phyloP scores from a whole-genome alignment of 805 yeast genomes.

The Kodamaea nitidulidarum region DNA sequence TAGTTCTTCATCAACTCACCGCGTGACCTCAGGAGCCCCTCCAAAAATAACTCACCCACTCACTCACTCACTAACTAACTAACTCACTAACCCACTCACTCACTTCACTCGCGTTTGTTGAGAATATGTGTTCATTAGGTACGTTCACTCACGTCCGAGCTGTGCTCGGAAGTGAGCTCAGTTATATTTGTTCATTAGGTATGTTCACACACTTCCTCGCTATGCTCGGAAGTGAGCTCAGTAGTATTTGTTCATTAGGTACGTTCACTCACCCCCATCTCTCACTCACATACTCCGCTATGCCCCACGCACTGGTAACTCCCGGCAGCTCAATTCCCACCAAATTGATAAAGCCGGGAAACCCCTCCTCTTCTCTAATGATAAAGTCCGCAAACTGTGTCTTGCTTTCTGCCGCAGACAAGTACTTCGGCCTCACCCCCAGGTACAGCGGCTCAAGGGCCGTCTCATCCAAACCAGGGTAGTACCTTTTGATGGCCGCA shows the following conservation, averaged over 20 bases:
- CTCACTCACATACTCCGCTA: conserved; percentile 63
- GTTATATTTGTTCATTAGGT: too few species aligned
- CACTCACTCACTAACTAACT: too few species aligned
- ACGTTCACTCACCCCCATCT: conserved; percentile 1
- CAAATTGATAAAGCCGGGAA: conserved; percentile 74
- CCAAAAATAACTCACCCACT: too few species aligned
- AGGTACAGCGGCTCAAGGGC: conserved; percentile 65
- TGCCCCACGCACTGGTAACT: conserved; percentile 76
- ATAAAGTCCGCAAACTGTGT: conserved; percentile 64
- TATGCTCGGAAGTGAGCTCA: too few species aligned
- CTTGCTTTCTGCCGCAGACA: conserved; percentile 37
- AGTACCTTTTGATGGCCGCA: conserved; percentile 55
- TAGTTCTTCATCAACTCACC: too few species aligned
- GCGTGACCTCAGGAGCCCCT: too few species aligned
- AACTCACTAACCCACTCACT: too few species aligned
- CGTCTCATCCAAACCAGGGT: conserved; percentile 51
- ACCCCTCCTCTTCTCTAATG: conserved; percentile 64
- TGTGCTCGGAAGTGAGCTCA: too few species aligned
- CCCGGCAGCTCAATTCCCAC: conserved; percentile 92
- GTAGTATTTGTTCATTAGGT: not conserved
- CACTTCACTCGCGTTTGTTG: too few species aligned
- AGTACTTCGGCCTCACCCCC: conserved; percentile 81
- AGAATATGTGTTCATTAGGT: too few species aligned
- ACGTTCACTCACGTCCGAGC: too few species aligned
- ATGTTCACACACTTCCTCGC: too few species aligned